Base-by-base conservation (phyloP, 2,329 filamentous ascomycete species). In the Coniochaeta prunicola region DNA sequence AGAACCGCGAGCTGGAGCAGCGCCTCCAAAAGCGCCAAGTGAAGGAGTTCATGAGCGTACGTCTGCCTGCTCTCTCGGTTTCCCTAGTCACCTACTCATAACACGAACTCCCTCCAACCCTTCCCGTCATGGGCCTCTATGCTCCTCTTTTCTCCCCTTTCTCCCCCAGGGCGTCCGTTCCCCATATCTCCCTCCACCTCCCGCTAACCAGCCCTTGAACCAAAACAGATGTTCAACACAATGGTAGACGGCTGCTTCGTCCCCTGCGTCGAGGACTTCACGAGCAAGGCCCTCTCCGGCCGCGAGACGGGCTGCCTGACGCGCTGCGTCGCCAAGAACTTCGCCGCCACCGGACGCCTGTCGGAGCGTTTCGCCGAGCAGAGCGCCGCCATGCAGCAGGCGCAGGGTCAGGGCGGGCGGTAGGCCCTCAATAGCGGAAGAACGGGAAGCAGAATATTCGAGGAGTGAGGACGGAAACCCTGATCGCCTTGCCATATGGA, bases 21-120 rank as follows among this genome's bases (percentile, higher is more conserved):
- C 91, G 94, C 76, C 92, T 99, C 85, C 92, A 97, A 81, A 90
- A 90, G 79, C 96, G 94, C 78, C 94, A 99, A 79, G 91, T 99
- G 83, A 96, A 96, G 80, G 93, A 97, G 74, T 97, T 99, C 73
- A 96, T 97, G 88, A 90, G 86, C 69, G 94, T 97, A 83, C 68
- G 91, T 81, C 26, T 31, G 59, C 38, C 59, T 61, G 24, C 36
- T 7, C 34, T n/a, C n/a, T n/a, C n/a, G n/a, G n/a, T n/a, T n/a
- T n/a, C n/a, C n/a, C n/a, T n/a, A n/a, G n/a, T n/a, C n/a, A n/a
- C n/a, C n/a, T n/a, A n/a, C n/a, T n/a, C n/a, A n/a, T n/a, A n/a
- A n/a, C n/a, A n/a, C n/a, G n/a, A n/a, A 33, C 31, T 33, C 31
- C 31, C 31, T 6, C 6, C 31, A 6, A 33, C 12, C 31, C 31